A percentile compares a stretch with the other conserved stretches of the same genome.
Evolutionary conservation across 495 filamentous ascomycete genomes (phyloP).

Genomic region (Trichoderma gamsii): DNA sequence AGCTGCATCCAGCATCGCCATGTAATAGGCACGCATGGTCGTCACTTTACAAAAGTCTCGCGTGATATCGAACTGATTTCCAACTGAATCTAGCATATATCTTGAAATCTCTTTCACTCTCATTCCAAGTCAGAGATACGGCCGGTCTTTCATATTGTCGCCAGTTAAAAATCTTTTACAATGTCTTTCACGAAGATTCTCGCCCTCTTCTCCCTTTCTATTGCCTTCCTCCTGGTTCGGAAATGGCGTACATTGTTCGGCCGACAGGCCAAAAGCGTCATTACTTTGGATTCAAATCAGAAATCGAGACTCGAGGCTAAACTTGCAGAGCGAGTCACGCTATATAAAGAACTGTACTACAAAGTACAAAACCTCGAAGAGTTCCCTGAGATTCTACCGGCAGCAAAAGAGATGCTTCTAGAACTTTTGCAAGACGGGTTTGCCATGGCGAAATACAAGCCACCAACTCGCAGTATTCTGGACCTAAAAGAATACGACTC

Average conservation of each 20-base stretch:
- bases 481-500: neutral
- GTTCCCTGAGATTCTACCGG: neutral
- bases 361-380: constrained; percentile 9
- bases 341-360: constrained; percentile 4
- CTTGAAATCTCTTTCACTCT: neutral
- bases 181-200: neutral
- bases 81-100: neutral
- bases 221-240: neutral
- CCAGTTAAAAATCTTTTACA: neutral
- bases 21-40: neutral
- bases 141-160: neutral
- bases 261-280: neutral
- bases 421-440: neutral
- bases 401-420: neutral
- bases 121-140: neutral
- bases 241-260: neutral
- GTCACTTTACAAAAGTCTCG: neutral
- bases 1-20: neutral
- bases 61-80: neutral
- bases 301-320: constrained; percentile 1
- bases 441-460: neutral
- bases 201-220: neutral
- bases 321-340: constrained; percentile 1
- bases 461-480: neutral
- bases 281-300: neutral